Base-by-base conservation (phyloP, 2,329 filamentous ascomycete species). In the Xylaria sp. region DNA sequence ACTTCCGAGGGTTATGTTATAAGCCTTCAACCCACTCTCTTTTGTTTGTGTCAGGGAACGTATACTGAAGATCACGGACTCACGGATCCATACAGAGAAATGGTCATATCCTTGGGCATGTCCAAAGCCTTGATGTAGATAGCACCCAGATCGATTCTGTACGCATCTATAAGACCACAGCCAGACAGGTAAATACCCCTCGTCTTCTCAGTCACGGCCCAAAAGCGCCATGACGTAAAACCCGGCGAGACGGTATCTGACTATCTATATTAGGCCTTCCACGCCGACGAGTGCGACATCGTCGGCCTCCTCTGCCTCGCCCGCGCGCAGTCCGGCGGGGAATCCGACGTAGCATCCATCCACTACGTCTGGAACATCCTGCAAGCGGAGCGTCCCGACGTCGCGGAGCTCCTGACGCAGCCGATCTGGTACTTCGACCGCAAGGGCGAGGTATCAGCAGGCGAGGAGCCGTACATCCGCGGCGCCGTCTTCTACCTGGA, bases 401-500 rank as follows among this genome's bases (percentile, higher is more conserved):
- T 97, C 1, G 91, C 93, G 0, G 88, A 92, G 78, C 85, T 90
- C 5, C 84, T 97, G 62, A 91, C 92, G 0, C 82, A 90, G 78
- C 93, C 93, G 0, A 88, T 93, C 71, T 97, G 93, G 93, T 96
- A 97, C 82, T 95, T 97, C 79, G 93, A 97, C 81, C 91, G 93
- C 63, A 97, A 97, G 83, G 93, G 93, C 12, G 93, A 97, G 83
- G 89, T 88, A 0, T 92, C 89, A 25, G 82, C 84, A 16, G 93
- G 92, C 13, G 86, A 97, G 80, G 88, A 94, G 63, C 89, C 90
- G 66, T 97, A 90, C 81, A 92, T 93, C 74, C 85, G 86, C 51
- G 89, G 91, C 37, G 86, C 88, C 13, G 88, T 97, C 21, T 88
- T 96, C 74, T 97, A 94, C 79, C 83, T 94, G 3, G 93, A 97